Conservation (phyloP, 345 rosid genomes). For the Bruguiera gymnorhiza region DNA sequence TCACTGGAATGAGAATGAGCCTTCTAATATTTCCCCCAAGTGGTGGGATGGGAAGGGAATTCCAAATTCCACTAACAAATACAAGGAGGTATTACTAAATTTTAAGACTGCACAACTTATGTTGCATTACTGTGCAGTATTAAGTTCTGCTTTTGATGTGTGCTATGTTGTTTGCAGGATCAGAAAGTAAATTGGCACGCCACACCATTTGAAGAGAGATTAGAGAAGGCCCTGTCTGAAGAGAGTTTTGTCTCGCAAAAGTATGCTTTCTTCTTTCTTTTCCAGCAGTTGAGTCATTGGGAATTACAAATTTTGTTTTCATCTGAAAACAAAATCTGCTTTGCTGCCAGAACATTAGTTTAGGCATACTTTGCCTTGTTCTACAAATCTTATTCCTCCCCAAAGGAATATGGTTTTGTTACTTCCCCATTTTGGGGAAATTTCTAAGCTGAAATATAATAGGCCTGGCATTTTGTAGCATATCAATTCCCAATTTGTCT, state of each 20-base stretch:
- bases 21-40: conserved; percentile 52
- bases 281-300: too few species aligned
- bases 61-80: conserved; percentile 90
- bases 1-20: conserved; percentile 74
- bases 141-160: background rate
- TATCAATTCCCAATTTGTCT: too few species aligned
- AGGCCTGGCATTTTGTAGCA: too few species aligned
- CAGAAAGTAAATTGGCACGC: conserved; percentile 99
- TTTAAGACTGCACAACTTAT: background rate
- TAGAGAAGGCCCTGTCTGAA: conserved; percentile 89
- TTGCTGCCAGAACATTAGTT: too few species aligned
- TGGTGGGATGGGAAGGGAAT: conserved; percentile 99
- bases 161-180: conserved; percentile 51
- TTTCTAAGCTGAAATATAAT: too few species aligned
- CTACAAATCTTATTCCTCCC: too few species aligned
- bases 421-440: too few species aligned
- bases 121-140: background rate
- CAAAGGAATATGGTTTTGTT: too few species aligned
- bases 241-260: conserved; percentile 50
- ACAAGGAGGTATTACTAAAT: conserved; percentile 65
- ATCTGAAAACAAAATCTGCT: too few species aligned
- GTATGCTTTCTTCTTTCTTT: conserved; percentile 26
- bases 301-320: too few species aligned
- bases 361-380: background rate
- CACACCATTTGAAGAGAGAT: conserved; percentile 92